Evolutionary conservation across 2,329 filamentous ascomycete genomes (phyloP).

Genomic region (Rutstroemia sp.): DNA sequence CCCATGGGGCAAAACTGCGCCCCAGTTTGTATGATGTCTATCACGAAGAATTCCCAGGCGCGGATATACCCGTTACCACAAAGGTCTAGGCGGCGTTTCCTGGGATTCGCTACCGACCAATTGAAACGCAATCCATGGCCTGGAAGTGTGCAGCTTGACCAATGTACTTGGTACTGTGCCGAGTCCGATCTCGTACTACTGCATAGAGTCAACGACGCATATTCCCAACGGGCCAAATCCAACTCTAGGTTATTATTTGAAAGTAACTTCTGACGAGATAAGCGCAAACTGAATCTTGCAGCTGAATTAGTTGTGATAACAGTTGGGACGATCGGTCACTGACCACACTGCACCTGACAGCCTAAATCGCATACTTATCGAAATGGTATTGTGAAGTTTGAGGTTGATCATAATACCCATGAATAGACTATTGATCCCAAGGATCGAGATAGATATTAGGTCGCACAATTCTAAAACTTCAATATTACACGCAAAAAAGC

Average conservation of each 20-base stretch:
- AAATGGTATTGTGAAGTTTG: neutral
- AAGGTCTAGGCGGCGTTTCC: slow-evolving; percentile 2
- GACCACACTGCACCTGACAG: neutral
- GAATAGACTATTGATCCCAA: slow-evolving; percentile 9
- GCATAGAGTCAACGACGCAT: neutral
- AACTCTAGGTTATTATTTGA: neutral
- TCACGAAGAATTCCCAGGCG: slow-evolving; percentile 1
- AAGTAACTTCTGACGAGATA: neutral
- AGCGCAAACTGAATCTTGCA: neutral
- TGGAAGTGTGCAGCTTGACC: neutral
- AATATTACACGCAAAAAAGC: slow-evolving; percentile 11
- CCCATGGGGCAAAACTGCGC: slow-evolving; percentile 5
- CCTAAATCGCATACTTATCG: neutral
- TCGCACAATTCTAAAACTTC: slow-evolving; percentile 8
- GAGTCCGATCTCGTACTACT: slow-evolving; percentile 5
- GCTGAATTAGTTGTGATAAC: neutral
- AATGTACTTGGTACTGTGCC: neutral
- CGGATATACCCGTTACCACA: slow-evolving; percentile 9
- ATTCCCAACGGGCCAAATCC: slow-evolving; percentile 2
- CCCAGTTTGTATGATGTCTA: slow-evolving; percentile 1
- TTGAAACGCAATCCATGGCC: neutral
- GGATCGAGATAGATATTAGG: slow-evolving; percentile 9
- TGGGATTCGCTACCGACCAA: neutral
- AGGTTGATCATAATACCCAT: neutral
- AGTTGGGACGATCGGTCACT: neutral